phyloP scores from a whole-genome alignment of 257 asterid genomes.

The Scutellaria baicalensis region DNA sequence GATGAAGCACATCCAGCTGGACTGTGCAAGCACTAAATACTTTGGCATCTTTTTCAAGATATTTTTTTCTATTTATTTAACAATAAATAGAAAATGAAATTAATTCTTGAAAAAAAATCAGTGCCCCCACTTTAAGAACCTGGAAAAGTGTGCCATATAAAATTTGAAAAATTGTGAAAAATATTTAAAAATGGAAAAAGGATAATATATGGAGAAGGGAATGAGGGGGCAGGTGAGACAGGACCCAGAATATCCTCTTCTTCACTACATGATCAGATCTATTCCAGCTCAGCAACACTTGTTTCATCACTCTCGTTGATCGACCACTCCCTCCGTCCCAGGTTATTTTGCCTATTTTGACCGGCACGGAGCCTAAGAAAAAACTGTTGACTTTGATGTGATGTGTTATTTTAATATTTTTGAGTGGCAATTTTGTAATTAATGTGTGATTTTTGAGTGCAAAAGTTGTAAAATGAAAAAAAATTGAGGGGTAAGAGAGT shows the following conservation, averaged over 20 bases:
- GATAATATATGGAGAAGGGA: constrained; percentile 6
- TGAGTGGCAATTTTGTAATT: too few relatives aligned
- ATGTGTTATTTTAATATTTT: too few relatives aligned
- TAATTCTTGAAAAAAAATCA: constrained; percentile 14
- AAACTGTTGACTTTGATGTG: too few relatives aligned
- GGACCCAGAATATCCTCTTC: constrained; percentile 21
- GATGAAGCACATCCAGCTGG: constrained; percentile 53
- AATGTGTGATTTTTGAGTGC: too few relatives aligned
- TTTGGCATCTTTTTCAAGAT: constrained; percentile 23
- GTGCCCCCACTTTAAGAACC: constrained; percentile 20
- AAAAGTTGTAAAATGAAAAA: too few relatives aligned
- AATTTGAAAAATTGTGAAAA: background rate
- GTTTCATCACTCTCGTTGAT: too few relatives aligned
- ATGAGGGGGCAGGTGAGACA: constrained; percentile 26
- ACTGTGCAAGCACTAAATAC: constrained; percentile 33
- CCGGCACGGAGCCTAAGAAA: too few relatives aligned
- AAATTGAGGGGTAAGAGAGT: too few relatives aligned
- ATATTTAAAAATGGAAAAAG: background rate
- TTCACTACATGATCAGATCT: background rate
- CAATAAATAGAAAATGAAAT: background rate
- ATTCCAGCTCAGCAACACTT: constrained; percentile 13
- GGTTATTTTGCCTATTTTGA: too few relatives aligned
- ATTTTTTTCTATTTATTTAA: background rate
- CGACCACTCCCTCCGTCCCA: too few relatives aligned
- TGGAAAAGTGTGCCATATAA: constrained; percentile 29